phyloP scores from a whole-genome alignment of 2,329 filamentous ascomycete genomes.

The Penicillium sclerotigenum region DNA sequence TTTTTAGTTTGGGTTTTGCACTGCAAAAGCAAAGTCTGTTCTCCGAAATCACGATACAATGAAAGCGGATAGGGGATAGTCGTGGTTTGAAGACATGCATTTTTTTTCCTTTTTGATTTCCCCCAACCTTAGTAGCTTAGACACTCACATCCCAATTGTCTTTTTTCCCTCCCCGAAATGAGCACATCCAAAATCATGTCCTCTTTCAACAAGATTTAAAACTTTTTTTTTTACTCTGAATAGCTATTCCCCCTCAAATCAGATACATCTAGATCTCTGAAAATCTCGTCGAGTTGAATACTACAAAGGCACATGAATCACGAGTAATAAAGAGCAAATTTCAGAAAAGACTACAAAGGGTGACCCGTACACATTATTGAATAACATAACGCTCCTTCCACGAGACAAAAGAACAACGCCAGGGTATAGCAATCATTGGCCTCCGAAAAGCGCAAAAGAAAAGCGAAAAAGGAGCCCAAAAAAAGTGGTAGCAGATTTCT shows the following conservation, averaged over 20 bases:
- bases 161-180: conserved; percentile 20
- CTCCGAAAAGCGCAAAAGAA: not conserved
- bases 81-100: conserved; percentile 32
- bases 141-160: conserved; percentile 29
- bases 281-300: not conserved
- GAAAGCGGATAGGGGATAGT: conserved; percentile 33
- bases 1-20: conserved; percentile 20
- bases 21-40: conserved; percentile 24
- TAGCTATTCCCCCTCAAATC: not conserved
- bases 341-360: not conserved
- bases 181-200: conserved; percentile 24
- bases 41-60: conserved; percentile 37
- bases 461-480: not conserved
- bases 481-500: not conserved
- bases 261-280: conserved; percentile 3
- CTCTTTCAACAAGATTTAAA: conserved; percentile 22
- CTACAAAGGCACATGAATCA: not conserved
- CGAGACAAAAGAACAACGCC: not conserved
- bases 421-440: conserved; percentile 9
- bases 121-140: conserved; percentile 29
- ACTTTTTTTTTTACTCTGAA: not conserved
- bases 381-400: not conserved
- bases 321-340: not conserved
- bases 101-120: conserved; percentile 27
- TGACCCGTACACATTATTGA: not conserved